Evolutionary conservation across 179 eudicot genomes (phyloP).

Genomic region (Nepenthes alata): DNA sequence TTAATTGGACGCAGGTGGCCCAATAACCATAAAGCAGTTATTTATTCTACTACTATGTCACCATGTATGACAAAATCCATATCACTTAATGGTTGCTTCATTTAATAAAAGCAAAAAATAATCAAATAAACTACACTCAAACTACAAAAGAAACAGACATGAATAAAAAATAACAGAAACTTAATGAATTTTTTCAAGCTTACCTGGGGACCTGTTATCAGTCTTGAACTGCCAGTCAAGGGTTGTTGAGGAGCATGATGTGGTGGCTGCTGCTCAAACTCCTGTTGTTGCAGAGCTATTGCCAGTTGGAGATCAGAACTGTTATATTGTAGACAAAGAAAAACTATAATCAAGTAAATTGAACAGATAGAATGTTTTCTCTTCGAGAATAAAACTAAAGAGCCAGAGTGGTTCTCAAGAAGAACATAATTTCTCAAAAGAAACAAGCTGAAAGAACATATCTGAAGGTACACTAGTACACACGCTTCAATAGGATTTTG

Average conservation of each 20-base stretch:
- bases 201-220: conserved; percentile 80
- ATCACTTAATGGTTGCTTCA: too few relatives aligned
- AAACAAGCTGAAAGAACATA: too few relatives aligned
- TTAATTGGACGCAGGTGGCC: too few relatives aligned
- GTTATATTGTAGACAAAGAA: conserved; percentile 4
- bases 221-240: conserved; percentile 35
- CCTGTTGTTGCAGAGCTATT: conserved; percentile 85
- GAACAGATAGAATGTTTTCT: background rate
- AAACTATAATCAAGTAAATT: background rate
- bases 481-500: too few relatives aligned
- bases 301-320: conserved; percentile 89
- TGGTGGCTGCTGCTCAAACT: conserved; percentile 60
- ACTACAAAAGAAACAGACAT: background rate
- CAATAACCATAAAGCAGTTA: too few relatives aligned
- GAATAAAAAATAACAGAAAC: background rate
- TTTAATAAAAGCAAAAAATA: too few relatives aligned
- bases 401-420: too few relatives aligned
- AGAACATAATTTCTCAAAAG: too few relatives aligned
- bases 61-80: too few relatives aligned
- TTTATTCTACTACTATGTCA: too few relatives aligned
- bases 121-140: too few relatives aligned
- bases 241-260: conserved; percentile 45
- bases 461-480: too few relatives aligned
- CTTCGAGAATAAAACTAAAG: background rate
- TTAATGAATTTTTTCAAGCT: background rate